Percentiles rank a stretch among this genome's conserved stretches.
These are phyloP conservation scores for Tylopilus vinaceipallidus DNA, from an alignment of 768 basidiomycete genomes.

Conservation along the genomic window DNA sequence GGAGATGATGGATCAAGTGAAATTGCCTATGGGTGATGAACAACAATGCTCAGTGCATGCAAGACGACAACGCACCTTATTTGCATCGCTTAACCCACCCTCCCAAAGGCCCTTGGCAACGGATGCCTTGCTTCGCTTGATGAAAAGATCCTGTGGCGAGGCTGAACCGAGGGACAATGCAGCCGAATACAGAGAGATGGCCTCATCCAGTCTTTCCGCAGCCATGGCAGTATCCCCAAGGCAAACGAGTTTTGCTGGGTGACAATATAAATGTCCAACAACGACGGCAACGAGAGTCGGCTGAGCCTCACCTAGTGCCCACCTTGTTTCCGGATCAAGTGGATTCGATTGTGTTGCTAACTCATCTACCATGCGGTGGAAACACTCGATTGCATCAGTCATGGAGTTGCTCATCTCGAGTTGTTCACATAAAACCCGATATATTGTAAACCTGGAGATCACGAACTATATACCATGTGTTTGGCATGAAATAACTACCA, in stretches of 20 bases:
- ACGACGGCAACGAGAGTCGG: no score
- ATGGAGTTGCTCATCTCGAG: background rate
- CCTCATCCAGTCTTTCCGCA: background rate
- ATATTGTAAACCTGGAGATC: background rate
- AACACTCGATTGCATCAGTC: background rate
- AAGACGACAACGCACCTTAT: no score
- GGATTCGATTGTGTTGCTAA: background rate
- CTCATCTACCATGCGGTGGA: background rate
- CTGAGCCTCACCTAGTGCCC: background rate
- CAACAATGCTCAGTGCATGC: no score
- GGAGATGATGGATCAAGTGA: background rate
- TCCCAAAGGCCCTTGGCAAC: background rate
- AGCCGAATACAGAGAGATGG: background rate
- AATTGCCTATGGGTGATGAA: background rate
- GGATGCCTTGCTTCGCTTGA: background rate
- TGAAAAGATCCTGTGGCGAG: background rate
- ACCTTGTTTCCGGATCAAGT: background rate
- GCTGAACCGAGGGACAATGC: background rate
- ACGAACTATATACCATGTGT: background rate
- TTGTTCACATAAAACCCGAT: background rate
- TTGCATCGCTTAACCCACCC: background rate
- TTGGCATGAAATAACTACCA: no score
- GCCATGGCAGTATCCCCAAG: background rate
- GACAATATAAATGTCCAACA: no score
- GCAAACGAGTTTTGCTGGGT: no score